A percentile compares a stretch with the other conserved stretches of the same genome.
phyloP scores from a whole-genome alignment of 768 basidiomycete species.

The Gautieria morchelliformis region DNA sequence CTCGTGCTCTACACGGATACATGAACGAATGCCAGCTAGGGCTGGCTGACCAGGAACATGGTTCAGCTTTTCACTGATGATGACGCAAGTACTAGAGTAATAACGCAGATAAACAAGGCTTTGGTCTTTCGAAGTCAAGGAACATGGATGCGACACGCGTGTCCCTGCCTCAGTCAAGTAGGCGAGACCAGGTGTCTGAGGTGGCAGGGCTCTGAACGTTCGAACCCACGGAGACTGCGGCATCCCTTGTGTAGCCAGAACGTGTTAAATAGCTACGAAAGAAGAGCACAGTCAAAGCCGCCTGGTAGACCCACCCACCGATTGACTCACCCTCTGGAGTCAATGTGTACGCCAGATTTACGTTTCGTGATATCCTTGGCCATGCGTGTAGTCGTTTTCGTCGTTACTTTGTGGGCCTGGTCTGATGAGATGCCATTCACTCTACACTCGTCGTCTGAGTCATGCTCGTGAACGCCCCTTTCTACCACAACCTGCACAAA shows the following conservation, averaged over 20 bases:
- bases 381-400: background rate
- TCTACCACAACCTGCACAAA: constrained; percentile 7
- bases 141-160: background rate
- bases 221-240: background rate
- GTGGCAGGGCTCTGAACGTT: constrained; percentile 1
- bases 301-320: background rate
- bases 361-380: background rate
- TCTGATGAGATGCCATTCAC: background rate
- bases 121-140: background rate
- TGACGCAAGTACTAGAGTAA: too few species aligned
- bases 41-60: too few species aligned
- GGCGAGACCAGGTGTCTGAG: constrained; percentile 7
- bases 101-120: too few species aligned
- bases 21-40: too few species aligned
- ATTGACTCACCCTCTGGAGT: background rate
- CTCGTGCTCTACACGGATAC: too few species aligned
- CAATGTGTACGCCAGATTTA: background rate
- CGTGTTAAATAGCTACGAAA: background rate
- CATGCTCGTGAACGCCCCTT: background rate
- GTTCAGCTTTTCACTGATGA: too few species aligned
- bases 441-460: background rate
- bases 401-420: background rate
- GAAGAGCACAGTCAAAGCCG: background rate
- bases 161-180: constrained; percentile 1
- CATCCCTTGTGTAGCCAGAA: background rate